phyloP scores from a whole-genome alignment of 2,329 filamentous ascomycete genomes.

The Onygenales sp. region DNA sequence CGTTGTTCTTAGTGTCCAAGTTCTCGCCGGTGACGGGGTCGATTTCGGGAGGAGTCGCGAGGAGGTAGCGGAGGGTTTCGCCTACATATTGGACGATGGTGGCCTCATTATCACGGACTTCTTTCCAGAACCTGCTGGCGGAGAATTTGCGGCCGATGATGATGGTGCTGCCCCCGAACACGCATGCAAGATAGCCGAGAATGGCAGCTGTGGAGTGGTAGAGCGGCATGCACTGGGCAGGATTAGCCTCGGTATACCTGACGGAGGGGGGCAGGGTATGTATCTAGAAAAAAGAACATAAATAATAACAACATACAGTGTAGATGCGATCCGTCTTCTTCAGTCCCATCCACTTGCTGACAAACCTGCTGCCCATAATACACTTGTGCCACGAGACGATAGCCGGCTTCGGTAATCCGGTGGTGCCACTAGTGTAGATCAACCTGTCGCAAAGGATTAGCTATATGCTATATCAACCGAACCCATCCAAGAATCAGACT shows the following conservation, averaged over 20 bases:
- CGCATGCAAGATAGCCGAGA: slow-evolving; percentile 55
- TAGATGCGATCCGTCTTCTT: slow-evolving; percentile 60
- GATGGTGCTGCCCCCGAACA: slow-evolving; percentile 55
- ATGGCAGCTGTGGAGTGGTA: slow-evolving; percentile 75
- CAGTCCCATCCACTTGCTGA: slow-evolving; percentile 48
- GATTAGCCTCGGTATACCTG: slow-evolving; percentile 6
- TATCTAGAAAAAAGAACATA: not conserved
- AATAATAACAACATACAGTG: slow-evolving; percentile 45
- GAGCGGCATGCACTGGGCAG: slow-evolving; percentile 65
- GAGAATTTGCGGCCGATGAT: slow-evolving; percentile 71
- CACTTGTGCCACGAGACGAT: slow-evolving; percentile 65
- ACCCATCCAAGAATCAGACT: not conserved
- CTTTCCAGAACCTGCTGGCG: slow-evolving; percentile 65
- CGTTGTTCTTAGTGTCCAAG: slow-evolving; percentile 61
- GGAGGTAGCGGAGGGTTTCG: slow-evolving; percentile 74
- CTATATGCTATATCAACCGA: not conserved
- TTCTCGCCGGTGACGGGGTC: slow-evolving; percentile 57
- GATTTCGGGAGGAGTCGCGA: slow-evolving; percentile 53
- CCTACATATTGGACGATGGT: slow-evolving; percentile 82
- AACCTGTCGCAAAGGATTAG: slow-evolving; percentile 37
- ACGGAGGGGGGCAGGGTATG: not conserved
- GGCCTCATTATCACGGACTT: slow-evolving; percentile 59
- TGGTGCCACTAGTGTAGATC: slow-evolving; percentile 81
- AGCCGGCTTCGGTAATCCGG: slow-evolving; percentile 71
- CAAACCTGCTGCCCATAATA: slow-evolving; percentile 44